These are phyloP conservation scores for Cordia subcordata DNA, from an alignment of 257 asterid species.

Conservation along the genomic window DNA sequence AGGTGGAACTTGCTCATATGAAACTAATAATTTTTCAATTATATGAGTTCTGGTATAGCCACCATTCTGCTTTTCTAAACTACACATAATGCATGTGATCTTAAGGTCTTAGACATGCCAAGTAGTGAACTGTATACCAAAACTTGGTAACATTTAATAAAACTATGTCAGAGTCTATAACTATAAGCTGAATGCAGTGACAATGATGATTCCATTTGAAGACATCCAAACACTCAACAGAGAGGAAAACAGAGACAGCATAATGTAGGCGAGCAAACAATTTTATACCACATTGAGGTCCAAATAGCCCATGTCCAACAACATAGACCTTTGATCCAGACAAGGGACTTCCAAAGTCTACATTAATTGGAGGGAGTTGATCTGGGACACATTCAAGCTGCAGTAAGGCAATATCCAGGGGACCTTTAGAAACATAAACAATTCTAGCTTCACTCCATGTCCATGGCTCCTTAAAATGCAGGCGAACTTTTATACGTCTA, in stretches of 20 bases:
- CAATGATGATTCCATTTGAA: not conserved
- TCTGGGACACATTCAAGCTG: conserved; percentile 73
- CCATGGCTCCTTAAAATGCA: conserved; percentile 86
- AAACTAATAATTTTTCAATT: too few species aligned
- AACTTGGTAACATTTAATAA: not conserved
- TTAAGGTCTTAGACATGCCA: too few species aligned
- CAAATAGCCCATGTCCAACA: conserved; percentile 94
- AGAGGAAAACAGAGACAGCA: not conserved
- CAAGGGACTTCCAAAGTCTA: conserved; percentile 58
- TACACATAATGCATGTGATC: too few species aligned
- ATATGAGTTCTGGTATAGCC: too few species aligned
- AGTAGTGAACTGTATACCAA: too few species aligned
- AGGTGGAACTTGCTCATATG: too few species aligned
- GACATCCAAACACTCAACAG: not conserved
- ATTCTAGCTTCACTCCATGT: conserved; percentile 81
- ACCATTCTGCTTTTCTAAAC: too few species aligned
- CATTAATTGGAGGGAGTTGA: conserved; percentile 59
- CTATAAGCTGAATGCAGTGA: not conserved
- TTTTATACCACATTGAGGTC: conserved; percentile 85
- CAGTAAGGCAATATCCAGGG: conserved; percentile 83
- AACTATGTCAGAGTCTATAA: not conserved
- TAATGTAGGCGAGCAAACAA: not conserved
- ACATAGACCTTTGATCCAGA: conserved; percentile 87
- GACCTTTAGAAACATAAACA: conserved; percentile 83
- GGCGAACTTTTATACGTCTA: conserved; percentile 62